A percentile compares a stretch with the other conserved stretches of the same genome.
Evolutionary conservation across 805 yeast genomes (phyloP).

Genomic region (Ogataea wickerhamii): DNA sequence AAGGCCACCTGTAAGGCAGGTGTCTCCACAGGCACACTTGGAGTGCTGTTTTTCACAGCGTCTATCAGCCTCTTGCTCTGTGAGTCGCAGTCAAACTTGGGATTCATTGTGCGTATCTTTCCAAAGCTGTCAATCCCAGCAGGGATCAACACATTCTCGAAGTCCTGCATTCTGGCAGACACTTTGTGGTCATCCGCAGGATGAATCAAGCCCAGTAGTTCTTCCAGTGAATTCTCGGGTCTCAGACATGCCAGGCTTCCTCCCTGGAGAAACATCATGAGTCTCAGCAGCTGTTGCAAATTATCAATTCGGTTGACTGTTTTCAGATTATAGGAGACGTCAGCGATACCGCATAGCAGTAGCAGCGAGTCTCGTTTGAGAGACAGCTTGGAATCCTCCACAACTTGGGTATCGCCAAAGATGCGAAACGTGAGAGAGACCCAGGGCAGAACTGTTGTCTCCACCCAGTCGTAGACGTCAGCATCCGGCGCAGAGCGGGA

Average conservation of each 20-base stretch:
- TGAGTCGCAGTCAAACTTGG: conserved; percentile 28
- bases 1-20: too few relatives aligned
- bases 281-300: conserved; percentile 25
- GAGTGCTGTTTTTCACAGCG: too few relatives aligned
- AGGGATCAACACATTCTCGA: conserved; percentile 36
- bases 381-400: not conserved
- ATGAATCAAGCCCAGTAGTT: conserved; percentile 1
- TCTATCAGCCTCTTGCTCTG: too few relatives aligned
- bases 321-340: conserved; percentile 16
- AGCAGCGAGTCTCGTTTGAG: conserved; percentile 1
- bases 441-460: not conserved
- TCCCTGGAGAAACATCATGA: conserved; percentile 11
- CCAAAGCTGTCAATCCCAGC: conserved; percentile 50
- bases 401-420: not conserved
- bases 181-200: not conserved
- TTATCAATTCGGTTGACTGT: conserved; percentile 21
- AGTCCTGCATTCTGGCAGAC: conserved; percentile 15
- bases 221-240: not conserved
- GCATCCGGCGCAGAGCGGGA: not conserved
- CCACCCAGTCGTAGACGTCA: not conserved
- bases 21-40: too few relatives aligned
- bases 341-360: conserved; percentile 10
- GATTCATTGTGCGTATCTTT: conserved; percentile 42
- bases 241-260: conserved; percentile 13
- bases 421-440: not conserved